Conservation (phyloP, 768 basidiomycete genomes). For the Lactifluus rugatus region DNA sequence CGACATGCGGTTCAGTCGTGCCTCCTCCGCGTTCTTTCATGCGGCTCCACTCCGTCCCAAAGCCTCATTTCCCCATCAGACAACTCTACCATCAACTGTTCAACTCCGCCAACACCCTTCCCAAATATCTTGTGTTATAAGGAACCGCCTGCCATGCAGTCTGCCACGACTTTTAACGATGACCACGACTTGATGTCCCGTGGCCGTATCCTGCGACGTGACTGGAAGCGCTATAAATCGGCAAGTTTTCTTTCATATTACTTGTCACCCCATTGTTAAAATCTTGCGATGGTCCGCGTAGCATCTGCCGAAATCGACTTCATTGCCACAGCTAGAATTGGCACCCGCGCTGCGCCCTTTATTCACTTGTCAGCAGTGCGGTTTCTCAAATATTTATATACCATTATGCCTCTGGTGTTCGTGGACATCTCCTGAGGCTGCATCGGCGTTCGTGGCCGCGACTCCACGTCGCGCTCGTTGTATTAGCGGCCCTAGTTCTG, state of each 20-base stretch:
- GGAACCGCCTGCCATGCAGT: background rate
- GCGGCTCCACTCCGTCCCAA: background rate
- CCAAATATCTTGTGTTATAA: too few relatives aligned
- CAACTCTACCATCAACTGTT: background rate
- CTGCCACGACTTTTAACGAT: background rate
- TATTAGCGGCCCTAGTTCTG: conserved; percentile 5
- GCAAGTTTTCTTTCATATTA: background rate
- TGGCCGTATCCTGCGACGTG: conserved; percentile 9
- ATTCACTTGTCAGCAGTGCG: conserved; percentile 17
- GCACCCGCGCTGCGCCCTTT: conserved; percentile 12
- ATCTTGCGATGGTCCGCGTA: background rate
- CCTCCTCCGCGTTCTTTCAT: background rate
- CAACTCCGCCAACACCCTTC: background rate
- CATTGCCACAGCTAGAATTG: conserved; percentile 12
- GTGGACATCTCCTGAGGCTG: conserved; percentile 14
- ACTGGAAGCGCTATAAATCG: conserved; percentile 12
- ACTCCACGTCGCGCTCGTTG: conserved; percentile 1
- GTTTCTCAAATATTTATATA: conserved; percentile 16
- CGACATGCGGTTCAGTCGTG: conserved; percentile 10
- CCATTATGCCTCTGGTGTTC: conserved; percentile 19
- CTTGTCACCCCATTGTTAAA: background rate
- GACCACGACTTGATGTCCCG: conserved; percentile 13
- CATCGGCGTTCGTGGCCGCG: conserved; percentile 6
- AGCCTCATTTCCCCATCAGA: background rate
- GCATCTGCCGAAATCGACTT: conserved; percentile 18